Conservation (phyloP, 331 rosid genomes). For the Rhamnella rubrinervis region DNA sequence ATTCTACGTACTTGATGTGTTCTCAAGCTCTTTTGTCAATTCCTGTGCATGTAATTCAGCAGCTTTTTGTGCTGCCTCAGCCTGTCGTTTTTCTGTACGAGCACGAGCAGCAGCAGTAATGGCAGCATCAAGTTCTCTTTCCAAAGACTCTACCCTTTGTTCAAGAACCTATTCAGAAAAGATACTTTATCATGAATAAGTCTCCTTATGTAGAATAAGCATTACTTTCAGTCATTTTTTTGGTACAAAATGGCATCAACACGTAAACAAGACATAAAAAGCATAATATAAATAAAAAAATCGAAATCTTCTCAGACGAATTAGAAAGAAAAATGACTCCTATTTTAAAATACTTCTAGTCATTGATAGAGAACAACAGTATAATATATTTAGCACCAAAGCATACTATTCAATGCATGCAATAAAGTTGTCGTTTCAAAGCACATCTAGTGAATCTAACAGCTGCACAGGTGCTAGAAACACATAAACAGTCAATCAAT, state of each 20-base stretch:
- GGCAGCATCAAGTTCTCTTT: conserved; percentile 93
- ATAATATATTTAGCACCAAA: not conserved
- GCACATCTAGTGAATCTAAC: too few relatives aligned
- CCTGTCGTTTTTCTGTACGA: conserved; percentile 88
- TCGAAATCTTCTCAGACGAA: too few relatives aligned
- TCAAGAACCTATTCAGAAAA: conserved; percentile 56
- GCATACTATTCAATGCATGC: not conserved
- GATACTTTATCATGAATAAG: not conserved
- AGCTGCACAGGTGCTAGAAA: too few relatives aligned
- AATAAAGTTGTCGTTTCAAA: not conserved
- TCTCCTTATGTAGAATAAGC: not conserved
- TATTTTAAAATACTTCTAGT: not conserved
- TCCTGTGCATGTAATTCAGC: conserved; percentile 79
- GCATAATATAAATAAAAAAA: too few relatives aligned
- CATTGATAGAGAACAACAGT: not conserved
- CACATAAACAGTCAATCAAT: too few relatives aligned
- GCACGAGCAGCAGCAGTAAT: conserved; percentile 82
- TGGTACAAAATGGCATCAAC: too few relatives aligned
- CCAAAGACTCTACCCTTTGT: conserved; percentile 80
- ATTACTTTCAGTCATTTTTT: not conserved
- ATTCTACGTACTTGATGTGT: conserved; percentile 75
- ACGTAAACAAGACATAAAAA: not conserved
- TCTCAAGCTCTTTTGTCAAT: conserved; percentile 84
- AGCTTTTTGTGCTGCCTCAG: conserved; percentile 77
- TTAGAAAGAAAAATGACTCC: too few relatives aligned